Base-by-base conservation (phyloP, 78 protist species). In the Bigelowiella natans region DNA sequence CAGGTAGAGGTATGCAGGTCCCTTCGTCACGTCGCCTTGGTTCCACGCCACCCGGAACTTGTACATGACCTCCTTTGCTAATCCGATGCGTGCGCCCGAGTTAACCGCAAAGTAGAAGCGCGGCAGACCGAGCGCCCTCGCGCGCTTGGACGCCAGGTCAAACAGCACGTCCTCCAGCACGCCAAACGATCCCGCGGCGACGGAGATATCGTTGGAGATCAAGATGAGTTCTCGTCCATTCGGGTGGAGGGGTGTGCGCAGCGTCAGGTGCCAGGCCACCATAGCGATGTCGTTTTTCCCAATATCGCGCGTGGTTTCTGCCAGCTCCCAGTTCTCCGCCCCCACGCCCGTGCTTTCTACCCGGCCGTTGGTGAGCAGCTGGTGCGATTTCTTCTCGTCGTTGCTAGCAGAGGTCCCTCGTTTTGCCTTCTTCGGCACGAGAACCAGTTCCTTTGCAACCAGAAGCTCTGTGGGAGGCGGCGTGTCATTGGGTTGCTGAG, bases 1-100 rank as follows among this genome's bases (percentile, higher is more conserved):
- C 40, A 98, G 95, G 88, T 98, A 98, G 37, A 98, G 89, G 91
- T 96, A 96, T 51, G 94, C 73, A 88, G 92, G 92, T 51, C 97
- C 98, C 39, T 34, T 2, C 36, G 26, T 3, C 73, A 29, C 40
- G 40, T 87, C 86, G 29, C 31, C 63, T 40, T 95, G 94, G 39
- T 73, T 93, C 97, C 97, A 97, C 40, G 92, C 86, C 1, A 94
- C 97, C 36, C 40, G 11, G 94, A 96, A 96, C 86, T 83, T 83
- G 28, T 40, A 63, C 94, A 94, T 93, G 87, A 97, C 93, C 91
- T 96, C 97, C 73, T 95, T 92, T 0, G 97, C 97, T 36, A 98
- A 91, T 36, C 99, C 99, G 88, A 98, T 97, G 88, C 99, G 93
- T 2, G 99, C 99, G 28, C 99, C 99, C 36, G 95, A 91, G 95